phyloP scores from a whole-genome alignment of 2,329 filamentous ascomycete genomes.

The Talaromyces amestolkiae region DNA sequence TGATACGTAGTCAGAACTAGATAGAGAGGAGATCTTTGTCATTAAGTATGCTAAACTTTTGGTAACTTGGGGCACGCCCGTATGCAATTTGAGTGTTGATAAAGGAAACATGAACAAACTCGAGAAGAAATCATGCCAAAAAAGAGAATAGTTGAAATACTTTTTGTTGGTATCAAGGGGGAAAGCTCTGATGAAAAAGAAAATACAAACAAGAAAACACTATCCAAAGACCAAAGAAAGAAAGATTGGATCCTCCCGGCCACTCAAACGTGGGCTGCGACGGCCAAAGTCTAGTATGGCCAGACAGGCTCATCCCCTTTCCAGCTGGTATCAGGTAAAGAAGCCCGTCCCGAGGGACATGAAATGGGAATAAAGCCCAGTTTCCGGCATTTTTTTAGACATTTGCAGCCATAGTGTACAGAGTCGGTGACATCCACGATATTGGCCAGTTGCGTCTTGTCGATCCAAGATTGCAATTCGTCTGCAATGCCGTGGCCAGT shows the following conservation, averaged over 20 bases:
- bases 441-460: slow-evolving; percentile 3
- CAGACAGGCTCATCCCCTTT: neutral
- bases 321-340: neutral
- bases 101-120: neutral
- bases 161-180: neutral
- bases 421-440: neutral
- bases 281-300: neutral
- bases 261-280: neutral
- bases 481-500: neutral
- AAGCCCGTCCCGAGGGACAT: neutral
- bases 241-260: neutral
- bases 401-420: neutral
- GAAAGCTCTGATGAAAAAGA: neutral
- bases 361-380: neutral
- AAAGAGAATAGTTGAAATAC: neutral
- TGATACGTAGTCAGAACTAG: neutral
- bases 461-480: neutral
- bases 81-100: neutral
- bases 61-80: neutral
- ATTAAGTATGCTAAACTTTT: neutral
- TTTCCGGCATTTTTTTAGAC: neutral
- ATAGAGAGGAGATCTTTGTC: neutral
- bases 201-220: neutral
- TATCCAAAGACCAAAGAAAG: neutral
- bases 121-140: neutral